Evolutionary conservation across 352 stramenopile species (phyloP).

Genomic region (Pythium monospermum): DNA sequence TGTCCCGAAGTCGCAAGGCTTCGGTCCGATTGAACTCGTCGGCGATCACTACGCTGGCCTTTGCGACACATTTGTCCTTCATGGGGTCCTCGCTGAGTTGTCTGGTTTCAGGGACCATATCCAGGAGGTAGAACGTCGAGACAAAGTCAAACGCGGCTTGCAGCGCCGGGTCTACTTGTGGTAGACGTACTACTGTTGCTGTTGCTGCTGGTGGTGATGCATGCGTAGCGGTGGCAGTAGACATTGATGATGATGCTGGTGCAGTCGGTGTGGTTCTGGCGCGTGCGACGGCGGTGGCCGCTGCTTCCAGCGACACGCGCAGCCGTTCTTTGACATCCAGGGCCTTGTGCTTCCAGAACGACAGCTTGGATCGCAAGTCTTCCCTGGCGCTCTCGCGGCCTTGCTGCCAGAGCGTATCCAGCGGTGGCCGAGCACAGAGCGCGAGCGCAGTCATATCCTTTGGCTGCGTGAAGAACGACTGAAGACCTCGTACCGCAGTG

Average conservation of each 20-base stretch:
- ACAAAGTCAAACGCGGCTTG: constrained; percentile 28
- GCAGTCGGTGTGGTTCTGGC: not conserved
- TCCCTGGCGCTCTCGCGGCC: constrained; percentile 16
- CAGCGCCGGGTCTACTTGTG: constrained; percentile 3
- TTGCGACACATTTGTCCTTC: constrained; percentile 13
- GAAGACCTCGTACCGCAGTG: constrained; percentile 7
- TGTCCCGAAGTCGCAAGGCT: constrained; percentile 1
- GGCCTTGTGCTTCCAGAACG: constrained; percentile 33
- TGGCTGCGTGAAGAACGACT: constrained; percentile 8
- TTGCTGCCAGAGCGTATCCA: constrained; percentile 24
- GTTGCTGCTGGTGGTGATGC: not conserved
- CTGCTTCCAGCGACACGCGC: constrained; percentile 7
- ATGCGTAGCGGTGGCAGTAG: not conserved
- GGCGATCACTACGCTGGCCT: constrained; percentile 7
- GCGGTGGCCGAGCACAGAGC: constrained; percentile 2
- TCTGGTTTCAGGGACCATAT: constrained; percentile 10
- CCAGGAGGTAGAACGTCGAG: constrained; percentile 29
- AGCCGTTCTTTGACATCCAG: constrained; percentile 22
- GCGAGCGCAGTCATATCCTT: not conserved
- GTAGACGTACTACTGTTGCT: not conserved
- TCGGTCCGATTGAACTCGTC: constrained; percentile 15
- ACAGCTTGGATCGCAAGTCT: constrained; percentile 26
- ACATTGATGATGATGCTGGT: not conserved
- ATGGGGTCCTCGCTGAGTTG: not conserved
- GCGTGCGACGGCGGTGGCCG: not conserved